These are phyloP conservation scores for Rhodotorula sp. DNA, from an alignment of 1,284 basidiomycete species.

Conservation along the genomic window DNA sequence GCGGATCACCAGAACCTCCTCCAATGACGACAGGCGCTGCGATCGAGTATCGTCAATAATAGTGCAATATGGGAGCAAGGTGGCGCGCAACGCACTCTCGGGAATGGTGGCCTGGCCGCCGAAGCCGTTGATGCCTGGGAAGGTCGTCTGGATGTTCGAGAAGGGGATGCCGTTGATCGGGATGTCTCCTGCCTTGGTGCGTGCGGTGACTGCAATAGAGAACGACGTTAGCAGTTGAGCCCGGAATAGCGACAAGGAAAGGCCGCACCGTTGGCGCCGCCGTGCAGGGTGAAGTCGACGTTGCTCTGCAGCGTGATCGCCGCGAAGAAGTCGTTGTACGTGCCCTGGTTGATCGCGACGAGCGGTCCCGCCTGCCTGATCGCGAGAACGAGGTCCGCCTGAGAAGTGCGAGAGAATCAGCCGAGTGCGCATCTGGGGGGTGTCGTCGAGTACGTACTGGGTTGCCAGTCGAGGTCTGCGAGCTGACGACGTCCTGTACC, in stretches of 20 bases:
- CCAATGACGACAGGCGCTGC: conserved; percentile 33
- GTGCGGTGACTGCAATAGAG: conserved; percentile 55
- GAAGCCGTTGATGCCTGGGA: conserved; percentile 36
- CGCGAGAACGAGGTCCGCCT: conserved; percentile 27
- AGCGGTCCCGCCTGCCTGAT: conserved; percentile 16
- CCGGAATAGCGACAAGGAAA: too few species aligned
- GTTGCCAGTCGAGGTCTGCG: conserved; percentile 28
- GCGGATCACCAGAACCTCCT: conserved; percentile 20
- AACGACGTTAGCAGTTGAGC: background rate
- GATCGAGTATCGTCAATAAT: conserved; percentile 40
- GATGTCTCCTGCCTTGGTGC: conserved; percentile 65
- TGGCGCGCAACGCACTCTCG: conserved; percentile 10
- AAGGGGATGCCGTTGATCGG: conserved; percentile 66
- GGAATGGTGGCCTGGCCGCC: conserved; percentile 41
- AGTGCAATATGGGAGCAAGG: conserved; percentile 7
- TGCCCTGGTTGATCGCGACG: conserved; percentile 11
- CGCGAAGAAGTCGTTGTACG: conserved; percentile 26
- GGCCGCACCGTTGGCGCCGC: conserved; percentile 26
- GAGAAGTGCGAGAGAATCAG: background rate
- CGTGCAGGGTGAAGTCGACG: conserved; percentile 24
- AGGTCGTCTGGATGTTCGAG: conserved; percentile 23
- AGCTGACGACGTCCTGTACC: conserved; percentile 18
- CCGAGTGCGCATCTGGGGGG: too few species aligned
- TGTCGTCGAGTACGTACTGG: background rate
- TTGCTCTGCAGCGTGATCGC: conserved; percentile 17